phyloP scores from a whole-genome alignment of 2,329 filamentous ascomycete species.

The Colletotrichum navitas region DNA sequence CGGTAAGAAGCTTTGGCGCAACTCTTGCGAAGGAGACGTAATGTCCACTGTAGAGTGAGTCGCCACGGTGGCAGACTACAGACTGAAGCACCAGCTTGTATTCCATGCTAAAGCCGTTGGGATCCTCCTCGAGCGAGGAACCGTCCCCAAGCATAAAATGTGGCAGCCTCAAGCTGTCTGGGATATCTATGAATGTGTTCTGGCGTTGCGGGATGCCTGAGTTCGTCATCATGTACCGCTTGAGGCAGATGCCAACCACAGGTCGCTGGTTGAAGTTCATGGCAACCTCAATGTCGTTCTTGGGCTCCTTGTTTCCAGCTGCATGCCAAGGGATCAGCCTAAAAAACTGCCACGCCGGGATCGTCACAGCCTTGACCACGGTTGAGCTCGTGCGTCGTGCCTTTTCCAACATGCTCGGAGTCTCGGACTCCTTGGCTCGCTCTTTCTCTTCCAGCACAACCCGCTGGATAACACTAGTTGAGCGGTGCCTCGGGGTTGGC shows the following conservation, averaged over 20 bases:
- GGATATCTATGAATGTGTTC: slow-evolving; percentile 91
- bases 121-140: slow-evolving; percentile 68
- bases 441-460: slow-evolving; percentile 67
- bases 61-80: slow-evolving; percentile 90
- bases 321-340: slow-evolving; percentile 95
- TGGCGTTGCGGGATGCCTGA: slow-evolving; percentile 78
- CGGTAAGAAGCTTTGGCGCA: slow-evolving; percentile 71
- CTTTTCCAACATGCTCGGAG: slow-evolving; percentile 57
- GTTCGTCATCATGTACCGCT: slow-evolving; percentile 84
- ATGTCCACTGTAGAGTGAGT: slow-evolving; percentile 88
- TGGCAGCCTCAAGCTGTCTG: slow-evolving; percentile 81
- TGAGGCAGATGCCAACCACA: slow-evolving; percentile 91
- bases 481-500: slow-evolving; percentile 58
- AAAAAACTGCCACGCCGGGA: slow-evolving; percentile 98
- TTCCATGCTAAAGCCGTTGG: slow-evolving; percentile 80
- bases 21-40: slow-evolving; percentile 90
- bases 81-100: slow-evolving; percentile 95
- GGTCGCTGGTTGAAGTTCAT: slow-evolving; percentile 88
- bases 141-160: slow-evolving; percentile 89
- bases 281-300: slow-evolving; percentile 84
- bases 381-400: slow-evolving; percentile 61
- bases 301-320: slow-evolving; percentile 63
- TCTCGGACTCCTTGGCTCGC: slow-evolving; percentile 57
- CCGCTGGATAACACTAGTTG: slow-evolving; percentile 73
- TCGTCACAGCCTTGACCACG: slow-evolving; percentile 84